Base-by-base conservation (phyloP, 2,329 filamentous ascomycete species). In the Metarhizium humberi region DNA sequence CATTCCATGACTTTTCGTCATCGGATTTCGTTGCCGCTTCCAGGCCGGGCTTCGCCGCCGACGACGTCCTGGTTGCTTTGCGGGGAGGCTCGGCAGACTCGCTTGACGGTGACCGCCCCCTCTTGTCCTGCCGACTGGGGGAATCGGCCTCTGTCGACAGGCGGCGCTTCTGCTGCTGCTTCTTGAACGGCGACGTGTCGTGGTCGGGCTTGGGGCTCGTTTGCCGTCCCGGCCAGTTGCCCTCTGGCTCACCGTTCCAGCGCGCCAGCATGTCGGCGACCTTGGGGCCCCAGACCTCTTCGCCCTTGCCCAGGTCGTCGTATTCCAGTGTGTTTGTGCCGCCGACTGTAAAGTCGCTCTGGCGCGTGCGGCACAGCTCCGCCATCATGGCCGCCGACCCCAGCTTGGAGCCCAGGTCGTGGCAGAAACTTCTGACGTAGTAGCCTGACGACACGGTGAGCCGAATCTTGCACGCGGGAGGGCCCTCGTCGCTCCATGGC, bases 391-490 rank as follows among this genome's bases (percentile, higher is more conserved):
- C 94, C 29, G 89, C 84, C 13, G 90, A 95, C 53, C 82, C 84
- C 14, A 96, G 78, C 62, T 90, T 90, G 61, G 85, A 77, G 25
- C 92, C 94, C 3, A 99, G 79, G 65, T 99, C 94, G 67, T 97
- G 91, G 63, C 90, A 92, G 62, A 99, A 84, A 56, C 88, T 95
- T 59, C 94, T 87, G 14, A 99, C 92, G 70, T 99, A 99, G 77
- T 96, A 99, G 43, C 94, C 94, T 0, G 91, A 95, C 2, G 91
- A 91, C 52, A 96, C 92, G 0, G 89, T 95, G 82, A 99, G 90
- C 56, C 88, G 85, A 57, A 99, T 83, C 66, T 83, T 87, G 51
- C 83, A 88, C 1, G 92, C 94, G 1, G 92, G 84, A 1, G 90
- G 84, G 0, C 80, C 82, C 64, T 84, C 74, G 67, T 77, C 81